Evolutionary conservation across 2,329 filamentous ascomycete species (phyloP), one percentile per base, ranked within the genome.

Genomic region (Fusarium sp.): DNA sequence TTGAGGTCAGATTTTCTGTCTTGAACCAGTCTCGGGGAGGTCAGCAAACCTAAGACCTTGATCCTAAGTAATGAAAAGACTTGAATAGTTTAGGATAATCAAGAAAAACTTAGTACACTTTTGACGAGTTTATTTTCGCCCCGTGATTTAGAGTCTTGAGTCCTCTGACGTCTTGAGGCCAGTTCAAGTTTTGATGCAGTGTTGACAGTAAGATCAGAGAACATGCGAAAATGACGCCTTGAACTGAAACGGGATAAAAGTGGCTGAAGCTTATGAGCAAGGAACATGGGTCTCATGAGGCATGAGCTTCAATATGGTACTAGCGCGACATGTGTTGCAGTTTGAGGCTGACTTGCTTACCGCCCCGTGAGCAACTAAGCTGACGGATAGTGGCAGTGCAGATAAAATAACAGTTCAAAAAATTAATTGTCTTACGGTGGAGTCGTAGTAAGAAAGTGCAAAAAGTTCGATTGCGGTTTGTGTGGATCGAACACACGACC

Each of bases 401-500:
- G 15, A 23, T 23, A 4, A 30, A 7, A 10, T 7, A 10, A 7
- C 7, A 6, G 5, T 10, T 10, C 5, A 11, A 26, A 11, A 40
- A 30, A 12, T 40, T 0, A 11, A 4, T 12, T 40, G 37, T 5
- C 2, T 23, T 18, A 17, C 4, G 6, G 15, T 5, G 18, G 2
- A 1, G 3, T 20, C 12, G 4, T 7, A 7, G 37, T 3, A 6
- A 3, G 12, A 17, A 20, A 33, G 15, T 5, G 12, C 27, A 54
- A 65, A 65, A 65, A 18, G 7, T 30, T 30, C 14, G 18, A 18
- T 1, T 65, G 63, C 63, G 52, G 63, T 65, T 65, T 65, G 40
- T 65, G 63, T 65, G 63, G 63, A 65, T 65, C 63, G 63, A 65
- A 65, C 63, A 65, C 63, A 65, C 40, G 63, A 65, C 63, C 63